Conservation (phyloP, 371 early-diverging fungal genomes). For the Chytridium lagenaria region DNA sequence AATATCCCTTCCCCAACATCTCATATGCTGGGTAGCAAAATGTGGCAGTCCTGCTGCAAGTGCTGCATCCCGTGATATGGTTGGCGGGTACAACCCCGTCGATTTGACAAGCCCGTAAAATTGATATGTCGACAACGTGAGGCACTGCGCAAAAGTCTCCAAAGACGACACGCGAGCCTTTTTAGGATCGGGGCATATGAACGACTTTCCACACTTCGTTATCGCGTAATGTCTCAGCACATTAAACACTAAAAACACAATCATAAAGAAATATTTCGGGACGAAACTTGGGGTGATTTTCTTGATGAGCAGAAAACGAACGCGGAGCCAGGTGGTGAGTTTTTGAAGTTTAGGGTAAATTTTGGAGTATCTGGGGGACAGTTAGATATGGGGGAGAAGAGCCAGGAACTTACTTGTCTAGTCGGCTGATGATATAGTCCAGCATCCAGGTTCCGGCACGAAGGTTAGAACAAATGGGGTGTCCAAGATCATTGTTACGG, state of each 20-base stretch:
- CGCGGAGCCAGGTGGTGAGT: constrained; percentile 75
- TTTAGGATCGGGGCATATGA: constrained; percentile 32
- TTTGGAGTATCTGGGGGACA: constrained; percentile 48
- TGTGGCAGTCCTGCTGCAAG: constrained; percentile 97
- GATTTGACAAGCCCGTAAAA: constrained; percentile 78
- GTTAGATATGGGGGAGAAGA: neutral
- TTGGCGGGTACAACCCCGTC: constrained; percentile 75
- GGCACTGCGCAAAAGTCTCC: constrained; percentile 65
- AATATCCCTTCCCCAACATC: constrained; percentile 98
- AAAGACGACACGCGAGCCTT: constrained; percentile 34
- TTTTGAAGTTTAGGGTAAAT: constrained; percentile 57
- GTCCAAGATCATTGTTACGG: constrained; percentile 87
- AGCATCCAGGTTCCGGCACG: constrained; percentile 91
- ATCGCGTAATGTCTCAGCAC: constrained; percentile 69
- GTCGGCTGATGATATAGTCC: constrained; percentile 80
- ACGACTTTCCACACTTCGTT: neutral
- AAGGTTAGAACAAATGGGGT: constrained; percentile 88
- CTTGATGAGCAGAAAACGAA: constrained; percentile 72
- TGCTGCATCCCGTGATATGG: constrained; percentile 48
- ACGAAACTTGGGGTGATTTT: constrained; percentile 79
- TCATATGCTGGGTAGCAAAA: constrained; percentile 90
- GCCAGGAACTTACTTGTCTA: constrained; percentile 66
- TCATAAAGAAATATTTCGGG: constrained; percentile 92
- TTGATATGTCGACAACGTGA: constrained; percentile 84
- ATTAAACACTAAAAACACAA: constrained; percentile 76